Percentiles rank a stretch among this genome's conserved stretches.
phyloP scores from a whole-genome alignment of 1,139 yeast species.

The Candida albicans region DNA sequence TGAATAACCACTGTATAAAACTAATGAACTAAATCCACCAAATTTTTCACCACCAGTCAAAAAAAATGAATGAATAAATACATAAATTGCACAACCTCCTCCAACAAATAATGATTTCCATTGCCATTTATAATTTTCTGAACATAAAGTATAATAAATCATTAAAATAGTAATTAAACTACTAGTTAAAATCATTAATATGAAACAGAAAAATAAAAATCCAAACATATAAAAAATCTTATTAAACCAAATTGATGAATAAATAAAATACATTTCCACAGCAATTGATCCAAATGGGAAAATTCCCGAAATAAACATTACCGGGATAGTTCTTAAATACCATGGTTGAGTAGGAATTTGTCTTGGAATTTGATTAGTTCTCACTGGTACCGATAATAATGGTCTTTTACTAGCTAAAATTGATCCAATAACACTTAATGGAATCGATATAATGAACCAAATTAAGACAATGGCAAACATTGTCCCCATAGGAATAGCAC shows the following conservation, averaged over 20 bases:
- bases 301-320: slow-evolving; percentile 78
- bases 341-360: slow-evolving; percentile 92
- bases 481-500: slow-evolving; percentile 93
- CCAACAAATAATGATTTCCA: slow-evolving; percentile 91
- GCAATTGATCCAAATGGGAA: slow-evolving; percentile 96
- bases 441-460: slow-evolving; percentile 86
- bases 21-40: slow-evolving; percentile 74
- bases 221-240: slow-evolving; percentile 97
- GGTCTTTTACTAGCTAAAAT: slow-evolving; percentile 70
- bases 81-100: slow-evolving; percentile 85
- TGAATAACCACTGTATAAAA: slow-evolving; percentile 86
- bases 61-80: slow-evolving; percentile 78
- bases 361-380: slow-evolving; percentile 92
- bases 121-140: slow-evolving; percentile 96
- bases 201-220: slow-evolving; percentile 82
- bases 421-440: slow-evolving; percentile 80
- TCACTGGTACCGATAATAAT: slow-evolving; percentile 66
- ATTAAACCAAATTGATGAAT: slow-evolving; percentile 92
- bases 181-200: slow-evolving; percentile 80
- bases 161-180: slow-evolving; percentile 77
- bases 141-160: slow-evolving; percentile 81
- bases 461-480: slow-evolving; percentile 76
- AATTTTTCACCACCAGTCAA: slow-evolving; percentile 65
- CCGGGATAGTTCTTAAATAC: slow-evolving; percentile 68
- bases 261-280: slow-evolving; percentile 87